Percentiles rank a stretch among this genome's conserved stretches.
Evolutionary conservation across 176 grass and related monocot genomes (phyloP).

Genomic region (Triticum turgidum): DNA sequence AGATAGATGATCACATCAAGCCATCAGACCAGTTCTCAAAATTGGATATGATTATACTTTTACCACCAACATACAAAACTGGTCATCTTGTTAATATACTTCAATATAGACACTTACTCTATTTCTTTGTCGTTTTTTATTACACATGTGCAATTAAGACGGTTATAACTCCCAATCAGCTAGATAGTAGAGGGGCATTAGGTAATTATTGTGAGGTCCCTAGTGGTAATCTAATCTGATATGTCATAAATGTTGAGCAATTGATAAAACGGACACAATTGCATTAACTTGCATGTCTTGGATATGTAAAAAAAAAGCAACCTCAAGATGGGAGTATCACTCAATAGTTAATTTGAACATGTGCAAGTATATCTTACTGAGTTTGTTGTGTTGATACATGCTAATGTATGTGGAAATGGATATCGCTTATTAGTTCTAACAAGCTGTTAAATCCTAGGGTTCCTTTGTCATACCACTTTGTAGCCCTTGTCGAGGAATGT

Average conservation of each 20-base stretch:
- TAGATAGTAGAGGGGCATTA: not conserved
- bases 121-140: not conserved
- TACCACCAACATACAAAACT: not conserved
- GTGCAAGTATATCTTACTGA: not conserved
- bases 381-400: not conserved
- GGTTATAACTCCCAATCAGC: not conserved
- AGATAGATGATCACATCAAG: not conserved
- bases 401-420: not conserved
- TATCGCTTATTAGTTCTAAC: constrained; percentile 16
- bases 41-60: not conserved
- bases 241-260: not conserved
- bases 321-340: not conserved
- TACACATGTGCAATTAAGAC: not conserved
- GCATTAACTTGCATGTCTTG: not conserved
- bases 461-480: constrained; percentile 20
- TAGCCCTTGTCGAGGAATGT: constrained; percentile 38
- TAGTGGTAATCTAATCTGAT: not conserved
- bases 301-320: not conserved
- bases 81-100: not conserved
- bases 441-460: constrained; percentile 17
- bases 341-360: not conserved
- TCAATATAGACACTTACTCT: not conserved
- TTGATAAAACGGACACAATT: not conserved
- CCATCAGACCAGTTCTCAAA: not conserved
- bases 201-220: not conserved